Base-by-base conservation (phyloP, 2,329 filamentous ascomycete genomes). In the Fusarium sambucinum region DNA sequence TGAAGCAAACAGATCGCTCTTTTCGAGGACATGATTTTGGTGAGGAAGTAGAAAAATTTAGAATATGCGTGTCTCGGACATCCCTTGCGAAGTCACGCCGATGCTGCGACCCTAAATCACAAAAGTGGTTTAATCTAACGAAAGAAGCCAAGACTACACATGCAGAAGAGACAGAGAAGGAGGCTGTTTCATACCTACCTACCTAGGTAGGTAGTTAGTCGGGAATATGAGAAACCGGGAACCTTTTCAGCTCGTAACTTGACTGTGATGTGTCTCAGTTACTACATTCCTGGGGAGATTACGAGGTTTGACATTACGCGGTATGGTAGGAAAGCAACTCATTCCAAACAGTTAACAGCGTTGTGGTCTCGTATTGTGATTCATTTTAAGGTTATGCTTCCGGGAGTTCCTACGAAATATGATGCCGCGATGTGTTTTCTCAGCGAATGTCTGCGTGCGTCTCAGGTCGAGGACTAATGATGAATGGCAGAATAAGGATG, bases 231-330 rank as follows among this genome's bases (percentile, higher is more conserved):
- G 35, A 37, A 46, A 30, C 29, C 27, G 30, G 23, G 45, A 55
- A 35, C 21, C 32, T 33, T 33, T 40, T 14, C 52, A 40, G 29
- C 40, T 40, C n/a, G 12, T 37, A 41, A 16, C 45, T 41, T 19
- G 23, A 37, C 21, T 33, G 35, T 45, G 40, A 17, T 27, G 55
- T 46, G 66, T 70, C 57, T 69, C 38, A 67, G 48, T 32, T 38
- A 30, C 13, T 44, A 37, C 62, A 69, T 70, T 67, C 66, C 66
- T 63, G 38, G 55, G 56, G 62, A 70, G 50, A 69, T 59, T 70
- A 23, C 38, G 23, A 30, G 53, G 47, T 51, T 55, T 37, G 30
- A 25, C 35, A 54, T 40, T 53, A 47, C 42, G 52, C 30, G 42
- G 46, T 40, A 32, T 40, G 42, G 23, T 32, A 55, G 42, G 27